A percentile compares a stretch with the other conserved stretches of the same genome.
Conservation (phyloP, 2,329 filamentous ascomycete genomes). For the Aspergillus eucalypticola region DNA sequence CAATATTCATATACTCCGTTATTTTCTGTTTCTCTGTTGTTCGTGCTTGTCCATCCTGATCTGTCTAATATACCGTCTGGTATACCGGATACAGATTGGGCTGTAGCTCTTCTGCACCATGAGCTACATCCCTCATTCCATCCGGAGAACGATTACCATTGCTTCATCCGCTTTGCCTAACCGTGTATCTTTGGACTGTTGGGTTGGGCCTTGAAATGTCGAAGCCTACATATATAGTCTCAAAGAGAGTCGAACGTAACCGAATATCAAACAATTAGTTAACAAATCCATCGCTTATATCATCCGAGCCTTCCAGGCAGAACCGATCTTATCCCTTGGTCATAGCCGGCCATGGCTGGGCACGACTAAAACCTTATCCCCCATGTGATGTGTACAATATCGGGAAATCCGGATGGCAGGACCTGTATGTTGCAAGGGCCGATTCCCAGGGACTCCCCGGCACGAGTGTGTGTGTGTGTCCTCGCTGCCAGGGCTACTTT, state of each 20-base stretch:
- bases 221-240: slow-evolving; percentile 19
- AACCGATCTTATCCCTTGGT: background rate
- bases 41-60: background rate
- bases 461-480: background rate
- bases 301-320: no score
- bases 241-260: background rate
- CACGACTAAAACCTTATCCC: background rate
- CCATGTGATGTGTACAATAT: background rate
- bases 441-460: background rate
- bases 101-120: slow-evolving; percentile 21
- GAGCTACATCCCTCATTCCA: slow-evolving; percentile 27
- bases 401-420: background rate
- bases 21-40: background rate
- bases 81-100: slow-evolving; percentile 27
- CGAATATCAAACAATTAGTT: background rate
- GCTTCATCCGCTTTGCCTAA: slow-evolving; percentile 24
- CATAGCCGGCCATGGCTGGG: background rate
- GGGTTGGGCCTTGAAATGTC: slow-evolving; percentile 19
- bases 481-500: background rate
- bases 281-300: no score
- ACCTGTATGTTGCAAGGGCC: background rate
- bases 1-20: background rate
- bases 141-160: slow-evolving; percentile 24
- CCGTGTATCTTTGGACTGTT: slow-evolving; percentile 10
- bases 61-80: background rate